Conservation (phyloP, 2,329 filamentous ascomycete genomes). For the Lachnellula hyalina region DNA sequence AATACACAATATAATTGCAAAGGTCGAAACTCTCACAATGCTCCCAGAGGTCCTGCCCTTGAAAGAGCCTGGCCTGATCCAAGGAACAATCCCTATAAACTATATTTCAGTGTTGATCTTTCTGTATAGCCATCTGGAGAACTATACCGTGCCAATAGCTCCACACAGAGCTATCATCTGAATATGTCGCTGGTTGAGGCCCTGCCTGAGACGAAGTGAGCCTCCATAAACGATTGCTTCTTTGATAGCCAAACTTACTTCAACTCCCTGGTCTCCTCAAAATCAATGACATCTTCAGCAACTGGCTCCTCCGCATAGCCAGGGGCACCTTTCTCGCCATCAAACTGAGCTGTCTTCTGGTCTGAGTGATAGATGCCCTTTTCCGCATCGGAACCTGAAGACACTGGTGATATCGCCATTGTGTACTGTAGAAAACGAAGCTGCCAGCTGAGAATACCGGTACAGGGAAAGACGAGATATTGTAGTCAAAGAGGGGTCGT, state of each 20-base stretch:
- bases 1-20: not conserved
- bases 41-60: conserved; percentile 45
- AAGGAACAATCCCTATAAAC: conserved; percentile 17
- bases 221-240: not conserved
- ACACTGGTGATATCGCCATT: conserved; percentile 13
- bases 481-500: not conserved
- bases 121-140: not conserved
- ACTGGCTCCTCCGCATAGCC: conserved; percentile 1
- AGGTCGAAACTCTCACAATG: conserved; percentile 31
- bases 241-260: conserved; percentile 6
- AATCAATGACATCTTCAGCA: conserved; percentile 9
- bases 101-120: not conserved
- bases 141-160: conserved; percentile 39
- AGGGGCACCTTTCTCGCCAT: conserved; percentile 2
- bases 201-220: conserved; percentile 32
- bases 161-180: conserved; percentile 41
- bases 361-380: conserved; percentile 4
- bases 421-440: not conserved
- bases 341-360: not conserved
- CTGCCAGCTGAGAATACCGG: not conserved
- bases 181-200: conserved; percentile 39
- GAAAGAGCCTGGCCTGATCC: conserved; percentile 45
- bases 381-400: conserved; percentile 9
- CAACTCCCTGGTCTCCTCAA: conserved; percentile 16
- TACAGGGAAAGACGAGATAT: not conserved